Percentiles rank a stretch among this genome's conserved stretches.
phyloP scores from a whole-genome alignment of 495 filamentous ascomycete species.

The Parachaetomium inaequale region DNA sequence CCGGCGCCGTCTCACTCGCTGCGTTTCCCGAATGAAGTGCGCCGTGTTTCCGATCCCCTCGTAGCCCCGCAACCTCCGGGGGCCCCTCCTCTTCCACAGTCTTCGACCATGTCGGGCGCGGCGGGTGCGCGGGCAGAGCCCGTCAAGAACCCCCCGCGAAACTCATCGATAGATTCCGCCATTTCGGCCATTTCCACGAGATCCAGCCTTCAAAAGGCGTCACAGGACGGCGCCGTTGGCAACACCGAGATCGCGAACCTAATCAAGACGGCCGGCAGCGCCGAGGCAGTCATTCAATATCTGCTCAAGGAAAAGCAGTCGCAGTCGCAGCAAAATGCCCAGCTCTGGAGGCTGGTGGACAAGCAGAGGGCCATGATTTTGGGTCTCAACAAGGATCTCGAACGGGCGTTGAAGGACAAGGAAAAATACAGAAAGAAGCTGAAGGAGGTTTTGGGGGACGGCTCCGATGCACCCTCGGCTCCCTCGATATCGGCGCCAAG shows the following conservation, averaged over 20 bases:
- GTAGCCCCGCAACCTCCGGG: constrained; percentile 37
- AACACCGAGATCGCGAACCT: constrained; percentile 66
- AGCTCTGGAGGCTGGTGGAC: constrained; percentile 92
- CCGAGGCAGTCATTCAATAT: constrained; percentile 84
- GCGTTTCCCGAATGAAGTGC: constrained; percentile 43
- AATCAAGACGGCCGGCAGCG: constrained; percentile 78
- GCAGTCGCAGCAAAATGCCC: constrained; percentile 80
- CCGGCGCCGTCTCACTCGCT: constrained; percentile 30
- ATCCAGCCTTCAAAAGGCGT: constrained; percentile 58
- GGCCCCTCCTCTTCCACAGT: constrained; percentile 30
- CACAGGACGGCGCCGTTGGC: constrained; percentile 53
- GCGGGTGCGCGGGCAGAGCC: constrained; percentile 29
- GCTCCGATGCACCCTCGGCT: constrained; percentile 26
- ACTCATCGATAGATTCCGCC: constrained; percentile 91
- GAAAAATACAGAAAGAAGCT: constrained; percentile 88
- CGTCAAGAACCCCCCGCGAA: constrained; percentile 55
- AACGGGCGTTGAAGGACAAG: constrained; percentile 89
- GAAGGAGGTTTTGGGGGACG: constrained; percentile 64
- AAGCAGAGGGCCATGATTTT: constrained; percentile 93
- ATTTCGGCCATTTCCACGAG: constrained; percentile 80
- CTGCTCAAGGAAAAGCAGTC: constrained; percentile 88
- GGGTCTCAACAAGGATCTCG: constrained; percentile 91
- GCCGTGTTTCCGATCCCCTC: constrained; percentile 36
- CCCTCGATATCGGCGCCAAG: constrained; percentile 18
- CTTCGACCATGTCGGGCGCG: constrained; percentile 34